phyloP scores from a whole-genome alignment of 257 asterid genomes.

The Capsicum chinense region DNA sequence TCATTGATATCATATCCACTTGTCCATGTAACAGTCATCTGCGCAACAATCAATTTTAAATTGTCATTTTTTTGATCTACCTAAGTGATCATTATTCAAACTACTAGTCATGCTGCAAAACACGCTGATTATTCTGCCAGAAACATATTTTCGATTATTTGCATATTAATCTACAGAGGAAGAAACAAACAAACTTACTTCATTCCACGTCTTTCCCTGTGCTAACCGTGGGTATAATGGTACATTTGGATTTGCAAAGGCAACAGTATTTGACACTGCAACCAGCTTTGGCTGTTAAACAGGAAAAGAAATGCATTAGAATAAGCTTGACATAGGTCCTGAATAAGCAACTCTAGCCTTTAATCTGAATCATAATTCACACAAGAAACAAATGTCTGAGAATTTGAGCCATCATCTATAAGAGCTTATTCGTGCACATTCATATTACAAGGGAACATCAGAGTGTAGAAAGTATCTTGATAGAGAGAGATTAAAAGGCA shows the following conservation, averaged over 20 bases:
- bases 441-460: background rate
- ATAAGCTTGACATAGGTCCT: background rate
- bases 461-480: background rate
- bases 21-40: slow-evolving; percentile 99
- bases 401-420: background rate
- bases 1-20: slow-evolving; percentile 69
- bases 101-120: background rate
- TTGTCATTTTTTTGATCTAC: background rate
- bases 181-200: slow-evolving; percentile 55
- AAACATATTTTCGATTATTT: background rate
- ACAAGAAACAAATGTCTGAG: background rate
- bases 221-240: slow-evolving; percentile 97
- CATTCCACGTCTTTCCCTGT: slow-evolving; percentile 89
- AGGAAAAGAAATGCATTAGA: slow-evolving; percentile 21
- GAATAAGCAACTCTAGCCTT: background rate
- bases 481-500: background rate
- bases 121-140: background rate
- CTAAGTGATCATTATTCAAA: background rate
- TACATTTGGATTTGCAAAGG: slow-evolving; percentile 83
- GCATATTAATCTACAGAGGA: background rate
- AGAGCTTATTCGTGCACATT: background rate
- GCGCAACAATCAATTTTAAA: slow-evolving; percentile 39
- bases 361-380: background rate
- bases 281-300: slow-evolving; percentile 79
- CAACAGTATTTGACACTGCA: slow-evolving; percentile 62